Percentiles rank a stretch among this genome's conserved stretches.
Evolutionary conservation across 805 yeast species (phyloP).

Genomic region (Spathaspora arborariae): DNA sequence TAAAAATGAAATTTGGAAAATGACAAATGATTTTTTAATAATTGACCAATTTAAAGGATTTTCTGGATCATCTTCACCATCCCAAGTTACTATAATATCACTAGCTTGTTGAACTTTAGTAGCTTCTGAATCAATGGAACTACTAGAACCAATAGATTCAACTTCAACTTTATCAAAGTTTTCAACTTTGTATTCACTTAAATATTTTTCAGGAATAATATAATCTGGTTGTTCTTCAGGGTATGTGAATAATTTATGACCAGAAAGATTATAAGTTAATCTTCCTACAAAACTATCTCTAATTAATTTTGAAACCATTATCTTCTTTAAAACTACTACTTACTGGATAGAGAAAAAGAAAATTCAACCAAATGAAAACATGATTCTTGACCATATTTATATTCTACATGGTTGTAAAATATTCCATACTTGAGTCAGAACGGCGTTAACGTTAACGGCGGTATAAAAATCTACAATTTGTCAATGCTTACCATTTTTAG

Average conservation of each 20-base stretch:
- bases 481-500: not conserved
- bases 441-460: not conserved
- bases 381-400: not conserved
- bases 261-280: slow-evolving; percentile 21
- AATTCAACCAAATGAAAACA: not conserved
- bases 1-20: slow-evolving; percentile 37
- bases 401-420: not conserved
- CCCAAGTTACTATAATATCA: slow-evolving; percentile 22
- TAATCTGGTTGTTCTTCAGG: slow-evolving; percentile 25
- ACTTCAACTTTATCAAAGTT: slow-evolving; percentile 3
- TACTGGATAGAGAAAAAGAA: not conserved
- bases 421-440: not conserved
- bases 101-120: not conserved
- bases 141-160: not conserved
- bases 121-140: not conserved
- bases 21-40: slow-evolving; percentile 33
- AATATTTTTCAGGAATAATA: slow-evolving; percentile 24
- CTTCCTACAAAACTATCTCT: slow-evolving; percentile 31
- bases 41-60: slow-evolving; percentile 57
- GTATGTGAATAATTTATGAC: slow-evolving; percentile 17
- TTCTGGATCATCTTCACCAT: slow-evolving; percentile 49
- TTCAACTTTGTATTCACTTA: not conserved
- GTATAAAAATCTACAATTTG: not conserved
- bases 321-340: not conserved
- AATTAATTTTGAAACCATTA: slow-evolving; percentile 15